Percentiles rank a stretch among this genome's conserved stretches.
Conservation (phyloP, 2,329 filamentous ascomycete genomes). For the Parascedosporium putredinis region DNA sequence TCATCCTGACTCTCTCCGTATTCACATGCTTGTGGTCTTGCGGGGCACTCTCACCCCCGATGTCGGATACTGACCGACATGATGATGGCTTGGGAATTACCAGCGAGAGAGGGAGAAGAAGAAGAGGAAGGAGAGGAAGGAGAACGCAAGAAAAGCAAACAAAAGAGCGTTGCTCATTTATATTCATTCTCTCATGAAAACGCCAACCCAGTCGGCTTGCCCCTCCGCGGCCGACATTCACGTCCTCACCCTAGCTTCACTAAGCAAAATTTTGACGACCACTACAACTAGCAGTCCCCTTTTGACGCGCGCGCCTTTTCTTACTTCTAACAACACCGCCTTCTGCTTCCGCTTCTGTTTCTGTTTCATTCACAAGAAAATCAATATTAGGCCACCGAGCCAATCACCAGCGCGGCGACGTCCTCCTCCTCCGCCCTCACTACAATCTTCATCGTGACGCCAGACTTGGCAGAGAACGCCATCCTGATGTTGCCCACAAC, state of each 20-base stretch:
- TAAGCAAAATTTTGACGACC: no score
- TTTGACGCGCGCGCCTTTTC: neutral
- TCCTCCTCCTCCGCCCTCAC: constrained; percentile 89
- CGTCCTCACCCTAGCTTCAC: no score
- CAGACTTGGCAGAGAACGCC: constrained; percentile 86
- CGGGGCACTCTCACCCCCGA: no score
- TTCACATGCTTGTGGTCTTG: no score
- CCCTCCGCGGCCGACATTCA: neutral
- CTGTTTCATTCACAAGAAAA: neutral
- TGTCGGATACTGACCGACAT: no score
- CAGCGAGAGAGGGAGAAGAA: no score
- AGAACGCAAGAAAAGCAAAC: neutral
- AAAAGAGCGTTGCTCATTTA: constrained; percentile 1
- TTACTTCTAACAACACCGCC: no score
- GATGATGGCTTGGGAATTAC: no score
- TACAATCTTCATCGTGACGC: constrained; percentile 91
- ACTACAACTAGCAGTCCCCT: neutral
- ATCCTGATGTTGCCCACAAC: constrained; percentile 84
- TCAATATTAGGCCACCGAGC: constrained; percentile 60
- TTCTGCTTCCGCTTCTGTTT: neutral
- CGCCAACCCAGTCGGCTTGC: neutral
- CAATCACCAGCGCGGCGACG: constrained; percentile 74
- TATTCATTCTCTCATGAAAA: constrained; percentile 3
- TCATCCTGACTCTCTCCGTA: no score
- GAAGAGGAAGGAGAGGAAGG: no score